A percentile compares a stretch with the other conserved stretches of the same genome.
phyloP scores from a whole-genome alignment of 2,329 filamentous ascomycete species.

The Anthostomella pinea region DNA sequence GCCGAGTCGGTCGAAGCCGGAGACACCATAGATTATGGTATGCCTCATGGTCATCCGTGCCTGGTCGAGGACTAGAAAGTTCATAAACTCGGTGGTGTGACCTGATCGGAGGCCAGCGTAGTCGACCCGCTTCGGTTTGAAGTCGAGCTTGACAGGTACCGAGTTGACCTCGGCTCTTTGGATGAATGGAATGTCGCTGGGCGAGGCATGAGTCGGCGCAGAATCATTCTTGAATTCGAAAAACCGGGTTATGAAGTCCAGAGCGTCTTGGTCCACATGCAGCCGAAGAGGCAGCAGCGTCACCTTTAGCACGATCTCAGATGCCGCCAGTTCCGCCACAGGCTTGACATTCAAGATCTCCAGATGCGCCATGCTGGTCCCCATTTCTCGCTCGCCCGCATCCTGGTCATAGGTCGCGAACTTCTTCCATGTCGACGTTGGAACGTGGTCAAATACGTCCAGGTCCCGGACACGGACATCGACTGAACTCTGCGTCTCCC shows the following conservation, averaged over 20 bases:
- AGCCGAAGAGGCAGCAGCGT: slow-evolving; percentile 80
- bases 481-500: slow-evolving; percentile 83
- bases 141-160: slow-evolving; percentile 81
- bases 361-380: slow-evolving; percentile 84
- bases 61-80: slow-evolving; percentile 89
- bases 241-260: slow-evolving; percentile 96
- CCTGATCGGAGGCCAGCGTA: slow-evolving; percentile 90
- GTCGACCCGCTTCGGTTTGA: slow-evolving; percentile 97
- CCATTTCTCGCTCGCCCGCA: slow-evolving; percentile 80
- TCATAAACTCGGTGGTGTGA: slow-evolving; percentile 97
- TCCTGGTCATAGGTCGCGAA: slow-evolving; percentile 93
- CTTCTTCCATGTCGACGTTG: slow-evolving; percentile 96
- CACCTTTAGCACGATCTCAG: slow-evolving; percentile 81
- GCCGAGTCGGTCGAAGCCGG: slow-evolving; percentile 86
- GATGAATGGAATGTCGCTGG: slow-evolving; percentile 77
- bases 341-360: slow-evolving; percentile 87
- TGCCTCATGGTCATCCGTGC: slow-evolving; percentile 83
- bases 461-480: slow-evolving; percentile 80
- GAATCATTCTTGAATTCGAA: slow-evolving; percentile 93
- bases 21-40: slow-evolving; percentile 88
- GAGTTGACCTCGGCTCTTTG: slow-evolving; percentile 86
- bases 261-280: slow-evolving; percentile 94
- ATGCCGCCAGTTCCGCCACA: slow-evolving; percentile 76
- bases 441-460: slow-evolving; percentile 90
- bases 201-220: slow-evolving; percentile 50